Evolutionary conservation across 352 stramenopile genomes (phyloP), one percentile per base, ranked within the genome.

Genomic region (Phytopythium sindhum): DNA sequence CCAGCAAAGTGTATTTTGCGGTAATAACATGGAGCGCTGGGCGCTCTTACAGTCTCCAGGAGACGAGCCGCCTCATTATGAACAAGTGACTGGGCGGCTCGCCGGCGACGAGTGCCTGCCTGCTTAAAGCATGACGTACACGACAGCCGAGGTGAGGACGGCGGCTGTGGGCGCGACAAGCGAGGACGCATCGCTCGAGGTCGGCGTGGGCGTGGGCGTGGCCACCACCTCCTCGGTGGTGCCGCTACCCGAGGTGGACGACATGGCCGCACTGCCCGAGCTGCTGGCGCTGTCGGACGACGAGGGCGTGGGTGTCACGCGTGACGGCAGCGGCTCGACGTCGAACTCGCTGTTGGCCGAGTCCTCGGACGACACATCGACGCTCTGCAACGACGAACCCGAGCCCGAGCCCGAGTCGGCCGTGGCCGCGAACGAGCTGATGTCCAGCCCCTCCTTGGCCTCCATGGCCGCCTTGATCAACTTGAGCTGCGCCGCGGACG

Each of bases 41-140:
- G 31, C 52, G 52, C 52, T 44, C 52, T 58, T 58, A 44, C 31
- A 47, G 14, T 41, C 52, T n/a, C 50, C 19, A 24, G 14, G 14
- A 39, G 26, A 3, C 17, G 45, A 37, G 4, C 31, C 31, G 31
- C 31, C 31, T 4, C 31, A 37, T 37, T 37, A 37, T 9, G 31
- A 37, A 37, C 31, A 37, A 37, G 31, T 37, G 9, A 37, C 31
- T 37, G 31, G 31, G 31, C 31, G 31, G 31, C 9, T 37, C 31
- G 31, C 31, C 31, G 4, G 31, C 26, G 9, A 52, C 47, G 44
- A 65, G 47, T 39, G 48, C 60, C 67, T 35, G 59, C 7, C 55
- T 61, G 54, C 68, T 76, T 76, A 79, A n/a, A 79, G 66, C 61
- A 79, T 69, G 47, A 57, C 63, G 63, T 74, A 79, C 51, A 68